These are phyloP conservation scores for Globisporangium yorkense DNA, from an alignment of 352 stramenopile genomes.

Conservation along the genomic window DNA sequence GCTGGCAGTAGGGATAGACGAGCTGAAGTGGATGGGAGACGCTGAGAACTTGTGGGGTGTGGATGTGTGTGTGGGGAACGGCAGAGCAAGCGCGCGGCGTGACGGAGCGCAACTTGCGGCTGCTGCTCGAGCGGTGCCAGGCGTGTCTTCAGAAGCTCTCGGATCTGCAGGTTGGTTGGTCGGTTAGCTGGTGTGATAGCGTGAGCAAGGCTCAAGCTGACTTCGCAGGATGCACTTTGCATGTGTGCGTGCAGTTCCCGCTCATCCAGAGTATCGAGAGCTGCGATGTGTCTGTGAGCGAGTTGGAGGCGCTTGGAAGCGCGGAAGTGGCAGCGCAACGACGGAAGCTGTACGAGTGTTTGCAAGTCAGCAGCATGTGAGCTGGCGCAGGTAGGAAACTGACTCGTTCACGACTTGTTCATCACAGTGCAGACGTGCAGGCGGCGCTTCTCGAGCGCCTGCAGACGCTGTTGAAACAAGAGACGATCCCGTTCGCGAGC, in stretches of 20 bases:
- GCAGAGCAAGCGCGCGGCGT: slow-evolving; percentile 9
- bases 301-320: slow-evolving; percentile 12
- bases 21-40: too few relatives aligned
- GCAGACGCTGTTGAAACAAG: slow-evolving; percentile 3
- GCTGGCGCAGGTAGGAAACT: not conserved
- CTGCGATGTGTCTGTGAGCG: not conserved
- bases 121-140: slow-evolving; percentile 13
- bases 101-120: slow-evolving; percentile 12
- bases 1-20: not conserved
- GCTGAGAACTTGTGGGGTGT: not conserved
- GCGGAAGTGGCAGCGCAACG: slow-evolving; percentile 7
- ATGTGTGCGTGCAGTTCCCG: not conserved
- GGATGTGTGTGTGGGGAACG: not conserved
- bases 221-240: not conserved
- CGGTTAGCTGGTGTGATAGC: too few relatives aligned
- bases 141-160: slow-evolving; percentile 11
- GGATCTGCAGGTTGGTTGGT: slow-evolving; percentile 13
- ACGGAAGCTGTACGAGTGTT: not conserved
- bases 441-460: slow-evolving; percentile 12
- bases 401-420: not conserved
- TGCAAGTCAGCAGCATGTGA: not conserved
- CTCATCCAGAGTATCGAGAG: slow-evolving; percentile 10
- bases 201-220: too few relatives aligned
- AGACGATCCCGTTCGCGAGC: slow-evolving; percentile 6
- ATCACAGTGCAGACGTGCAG: slow-evolving; percentile 7